Base-by-base conservation (phyloP, 768 basidiomycete species). In the Kwoniella sp. region DNA sequence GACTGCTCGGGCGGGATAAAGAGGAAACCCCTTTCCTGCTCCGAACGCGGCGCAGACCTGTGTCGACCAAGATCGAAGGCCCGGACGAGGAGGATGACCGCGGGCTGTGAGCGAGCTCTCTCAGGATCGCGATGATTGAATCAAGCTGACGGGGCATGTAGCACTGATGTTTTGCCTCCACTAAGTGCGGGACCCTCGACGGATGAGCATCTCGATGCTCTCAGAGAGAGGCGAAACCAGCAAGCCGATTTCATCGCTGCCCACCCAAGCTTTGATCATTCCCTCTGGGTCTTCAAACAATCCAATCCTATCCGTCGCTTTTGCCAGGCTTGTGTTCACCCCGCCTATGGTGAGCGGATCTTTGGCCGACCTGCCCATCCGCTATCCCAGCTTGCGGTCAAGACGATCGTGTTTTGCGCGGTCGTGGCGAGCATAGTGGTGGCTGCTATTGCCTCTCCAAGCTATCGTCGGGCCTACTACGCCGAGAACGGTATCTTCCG, bases 201-300 rank as follows among this genome's bases (percentile, higher is more conserved):
- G 5, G 59, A 67, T 42, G 69, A 63, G 41, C 57, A 62, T 23
- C 42, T 79, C 53, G 86, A 92, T 63, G 80, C 80, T 17, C 57
- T 80, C 31, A 79, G 83, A 50, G 88, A 92, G 74, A 80, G 80
- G 17, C 80, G 83, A 6, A 87, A 86, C 7, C 82, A 82, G 62
- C 86, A 84, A 67, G 84, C 86, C 0, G 88, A 92, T 59, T 90
- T 93, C 71, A 93, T 95, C 59, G 82, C 81, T 2, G 82, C 85
- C 48, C 86, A 95, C 74, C 90, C 93, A 0, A 80, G 84, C 2
- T 98, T 87, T 66, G 92, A 96, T 74, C 87, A 83, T 65, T 82
- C 87, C 0, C 85, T 96, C 56, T 95, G 88, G 87, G 55, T 93
- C 17, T 85, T 96, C 69, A 81, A 85, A 2, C 89, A 93, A 75